These are phyloP conservation scores for Amaranthus tricolor DNA, from an alignment of 179 eudicot species.

Conservation along the genomic window DNA sequence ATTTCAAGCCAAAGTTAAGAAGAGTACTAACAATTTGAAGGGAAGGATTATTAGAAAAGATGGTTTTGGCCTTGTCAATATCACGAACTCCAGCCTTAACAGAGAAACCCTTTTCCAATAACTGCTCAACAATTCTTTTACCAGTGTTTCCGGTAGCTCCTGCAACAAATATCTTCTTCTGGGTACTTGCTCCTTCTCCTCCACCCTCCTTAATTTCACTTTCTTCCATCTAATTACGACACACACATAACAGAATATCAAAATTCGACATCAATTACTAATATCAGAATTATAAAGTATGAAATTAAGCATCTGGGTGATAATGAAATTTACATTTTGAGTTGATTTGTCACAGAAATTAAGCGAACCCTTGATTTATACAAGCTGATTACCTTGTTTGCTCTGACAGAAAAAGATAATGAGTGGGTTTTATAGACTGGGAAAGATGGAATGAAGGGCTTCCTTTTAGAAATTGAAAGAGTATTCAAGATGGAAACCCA, in stretches of 20 bases:
- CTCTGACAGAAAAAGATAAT: slow-evolving; percentile 25
- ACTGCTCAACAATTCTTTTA: slow-evolving; percentile 81
- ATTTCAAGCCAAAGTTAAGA: background rate
- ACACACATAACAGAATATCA: background rate
- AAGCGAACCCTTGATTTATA: background rate
- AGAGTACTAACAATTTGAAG: slow-evolving; percentile 67
- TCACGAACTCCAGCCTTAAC: slow-evolving; percentile 97
- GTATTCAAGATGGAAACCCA: slow-evolving; percentile 27
- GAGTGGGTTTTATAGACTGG: slow-evolving; percentile 13
- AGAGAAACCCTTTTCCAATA: slow-evolving; percentile 73
- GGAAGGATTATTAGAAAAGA: slow-evolving; percentile 51
- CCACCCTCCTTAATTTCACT: slow-evolving; percentile 49
- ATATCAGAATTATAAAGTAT: background rate
- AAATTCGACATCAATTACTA: background rate
- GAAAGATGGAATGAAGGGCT: slow-evolving; percentile 21
- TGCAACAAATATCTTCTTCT: slow-evolving; percentile 85
- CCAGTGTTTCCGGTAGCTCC: slow-evolving; percentile 96
- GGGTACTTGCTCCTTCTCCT: slow-evolving; percentile 23
- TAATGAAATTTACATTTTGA: background rate
- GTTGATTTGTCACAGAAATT: background rate
- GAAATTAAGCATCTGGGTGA: background rate
- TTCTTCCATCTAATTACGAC: slow-evolving; percentile 46
- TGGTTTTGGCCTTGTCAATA: slow-evolving; percentile 57
- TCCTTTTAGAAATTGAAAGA: slow-evolving; percentile 10
- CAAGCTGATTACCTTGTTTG: slow-evolving; percentile 19